Evolutionary conservation across 176 grass and related monocot species (phyloP), one percentile per base, ranked within the genome.

Genomic region (Carex littledalei): DNA sequence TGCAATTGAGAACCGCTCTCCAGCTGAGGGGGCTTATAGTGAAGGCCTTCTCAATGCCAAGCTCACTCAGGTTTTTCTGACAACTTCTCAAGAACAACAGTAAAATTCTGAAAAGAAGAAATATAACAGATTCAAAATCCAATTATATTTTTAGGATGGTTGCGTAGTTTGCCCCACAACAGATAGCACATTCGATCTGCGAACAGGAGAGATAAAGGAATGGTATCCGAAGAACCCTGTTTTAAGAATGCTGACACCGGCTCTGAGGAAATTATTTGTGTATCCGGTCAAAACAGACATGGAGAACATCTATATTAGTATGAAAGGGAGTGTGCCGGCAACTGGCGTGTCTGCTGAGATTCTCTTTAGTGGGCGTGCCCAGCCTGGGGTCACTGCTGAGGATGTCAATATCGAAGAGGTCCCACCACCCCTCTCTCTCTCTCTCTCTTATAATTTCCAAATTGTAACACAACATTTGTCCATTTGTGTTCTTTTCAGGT

Each of bases 381-480:
- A 95, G 80, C 93, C 93, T 84, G 96, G 96, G 8, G 50, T 90
- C 67, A 99, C 93, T 67, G 91, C 96, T 67, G 78, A 91, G 18
- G 96, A 99, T 91, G 96, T 99, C 81, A 99, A 99, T 85, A 91
- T 99, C 4, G 88, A 99, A 86, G 93, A 99, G 96, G 93, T 98
- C 18, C 29, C 65, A 26, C 43, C 64, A 81, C 47, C 55, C 80
- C 52, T 81, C n/a, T 69, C 20, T 67, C 49, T 63, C 4, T 70
- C 43, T 78, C 22, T 79, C 41, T 6, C 39, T 8, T 8, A 45
- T 8, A 45, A 74, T 63, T 53, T 64, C 9, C 31, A 32, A 56
- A 71, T 71, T 71, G 45, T 78, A 54, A 31, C 29, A 77, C 32
- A 26, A 26, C 26, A 26, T 26, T 26, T 26, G 26, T 26, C 26